These are phyloP conservation scores for Fraxinus nigra DNA, from an alignment of 305 asterid species.

Conservation along the genomic window DNA sequence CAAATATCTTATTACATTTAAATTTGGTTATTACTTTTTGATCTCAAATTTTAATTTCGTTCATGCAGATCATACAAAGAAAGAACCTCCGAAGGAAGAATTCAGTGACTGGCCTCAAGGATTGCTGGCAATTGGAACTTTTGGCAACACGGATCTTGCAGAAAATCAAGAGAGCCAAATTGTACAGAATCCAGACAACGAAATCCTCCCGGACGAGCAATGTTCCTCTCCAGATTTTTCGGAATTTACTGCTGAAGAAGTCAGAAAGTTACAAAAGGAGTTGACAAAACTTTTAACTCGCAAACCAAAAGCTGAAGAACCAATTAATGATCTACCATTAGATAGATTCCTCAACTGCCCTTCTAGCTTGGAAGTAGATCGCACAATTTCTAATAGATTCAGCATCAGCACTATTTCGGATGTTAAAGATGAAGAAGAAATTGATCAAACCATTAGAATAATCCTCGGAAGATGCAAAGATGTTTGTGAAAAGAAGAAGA, in stretches of 20 bases:
- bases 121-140: constrained; percentile 71
- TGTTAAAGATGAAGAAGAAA: constrained; percentile 61
- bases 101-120: constrained; percentile 73
- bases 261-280: constrained; percentile 61
- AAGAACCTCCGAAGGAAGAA: constrained; percentile 51
- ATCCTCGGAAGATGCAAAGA: constrained; percentile 85
- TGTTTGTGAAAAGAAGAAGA: constrained; percentile 64
- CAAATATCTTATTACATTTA: background rate
- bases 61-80: constrained; percentile 40
- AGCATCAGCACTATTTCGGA: constrained; percentile 51
- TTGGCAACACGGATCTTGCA: constrained; percentile 52
- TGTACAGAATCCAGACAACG: constrained; percentile 21
- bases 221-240: constrained; percentile 62
- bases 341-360: constrained; percentile 93
- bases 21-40: background rate
- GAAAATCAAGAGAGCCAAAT: constrained; percentile 29
- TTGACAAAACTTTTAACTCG: constrained; percentile 51
- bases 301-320: constrained; percentile 44
- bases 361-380: constrained; percentile 78
- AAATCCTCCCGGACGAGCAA: constrained; percentile 37
- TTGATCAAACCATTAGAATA: constrained; percentile 74
- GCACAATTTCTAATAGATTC: constrained; percentile 44
- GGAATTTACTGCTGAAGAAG: constrained; percentile 80
- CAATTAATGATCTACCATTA: constrained; percentile 54
- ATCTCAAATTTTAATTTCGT: background rate